These are phyloP conservation scores for Pseudohalonectria lignicola DNA, from an alignment of 2,329 filamentous ascomycete species.

Conservation along the genomic window DNA sequence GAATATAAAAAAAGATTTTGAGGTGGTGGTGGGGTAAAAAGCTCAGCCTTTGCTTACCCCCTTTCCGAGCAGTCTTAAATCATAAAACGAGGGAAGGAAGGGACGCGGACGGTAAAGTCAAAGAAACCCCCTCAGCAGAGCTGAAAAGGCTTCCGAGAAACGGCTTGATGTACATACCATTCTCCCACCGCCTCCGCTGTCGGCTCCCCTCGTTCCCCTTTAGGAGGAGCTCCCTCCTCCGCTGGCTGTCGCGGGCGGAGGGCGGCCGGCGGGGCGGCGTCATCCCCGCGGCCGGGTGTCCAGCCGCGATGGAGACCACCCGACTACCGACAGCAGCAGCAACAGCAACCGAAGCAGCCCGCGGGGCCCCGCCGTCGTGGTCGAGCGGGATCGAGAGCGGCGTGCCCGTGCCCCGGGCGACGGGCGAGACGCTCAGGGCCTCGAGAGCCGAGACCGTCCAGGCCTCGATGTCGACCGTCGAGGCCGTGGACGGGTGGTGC, in stretches of 20 bases:
- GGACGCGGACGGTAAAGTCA: too few species aligned
- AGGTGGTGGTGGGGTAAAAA: too few species aligned
- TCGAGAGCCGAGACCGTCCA: constrained; percentile 53
- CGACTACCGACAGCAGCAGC: not conserved
- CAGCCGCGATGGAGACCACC: not conserved
- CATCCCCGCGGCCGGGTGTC: constrained; percentile 10
- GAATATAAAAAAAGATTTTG: too few species aligned
- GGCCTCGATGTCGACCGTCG: constrained; percentile 45
- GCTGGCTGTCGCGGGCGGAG: constrained; percentile 42
- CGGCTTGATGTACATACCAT: too few species aligned
- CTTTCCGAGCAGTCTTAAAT: too few species aligned
- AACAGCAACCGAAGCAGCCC: too few species aligned
- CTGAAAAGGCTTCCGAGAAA: too few species aligned
- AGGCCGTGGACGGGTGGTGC: constrained; percentile 13
- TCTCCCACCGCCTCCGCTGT: constrained; percentile 86
- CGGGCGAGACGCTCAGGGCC: constrained; percentile 41
- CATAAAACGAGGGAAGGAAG: too few species aligned
- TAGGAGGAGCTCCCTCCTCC: constrained; percentile 60
- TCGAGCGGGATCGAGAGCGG: constrained; percentile 70
- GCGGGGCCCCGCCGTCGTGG: constrained; percentile 26
- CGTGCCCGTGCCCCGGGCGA: constrained; percentile 47
- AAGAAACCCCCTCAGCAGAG: too few species aligned
- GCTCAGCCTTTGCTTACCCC: too few species aligned
- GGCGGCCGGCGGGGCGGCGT: constrained; percentile 28
- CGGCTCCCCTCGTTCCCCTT: constrained; percentile 88